These are phyloP conservation scores for Coccomyxa subellipsoidea DNA, from an alignment of 163 green algal species.

Conservation along the genomic window DNA sequence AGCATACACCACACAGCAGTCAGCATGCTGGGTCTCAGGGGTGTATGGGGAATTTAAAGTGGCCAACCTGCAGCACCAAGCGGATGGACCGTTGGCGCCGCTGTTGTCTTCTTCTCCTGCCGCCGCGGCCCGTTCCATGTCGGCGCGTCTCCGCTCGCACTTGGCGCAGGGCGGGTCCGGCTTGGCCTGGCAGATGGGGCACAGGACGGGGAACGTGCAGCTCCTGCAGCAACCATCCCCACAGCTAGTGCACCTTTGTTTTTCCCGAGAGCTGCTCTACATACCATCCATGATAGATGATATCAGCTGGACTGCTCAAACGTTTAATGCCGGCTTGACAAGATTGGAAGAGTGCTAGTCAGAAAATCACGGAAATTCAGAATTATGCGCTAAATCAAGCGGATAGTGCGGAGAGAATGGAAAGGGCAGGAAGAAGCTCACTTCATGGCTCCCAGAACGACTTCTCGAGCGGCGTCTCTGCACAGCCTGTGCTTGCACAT, in stretches of 20 bases:
- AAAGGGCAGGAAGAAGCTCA: too few species aligned
- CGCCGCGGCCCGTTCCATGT: not conserved
- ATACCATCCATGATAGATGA: not conserved
- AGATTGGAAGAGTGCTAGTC: not conserved
- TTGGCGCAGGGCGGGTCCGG: constrained; percentile 4
- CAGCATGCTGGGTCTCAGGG: not conserved
- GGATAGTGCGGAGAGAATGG: not conserved
- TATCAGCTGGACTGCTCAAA: not conserved
- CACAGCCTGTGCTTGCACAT: constrained; percentile 9
- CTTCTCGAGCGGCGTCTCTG: constrained; percentile 7
- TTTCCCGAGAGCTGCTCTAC: not conserved
- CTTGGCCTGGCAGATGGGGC: constrained; percentile 11
- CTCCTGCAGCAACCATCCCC: not conserved
- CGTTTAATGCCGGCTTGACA: not conserved
- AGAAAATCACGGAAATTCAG: too few species aligned
- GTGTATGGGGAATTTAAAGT: too few species aligned
- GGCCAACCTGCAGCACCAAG: not conserved
- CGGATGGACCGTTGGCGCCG: not conserved
- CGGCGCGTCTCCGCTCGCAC: not conserved
- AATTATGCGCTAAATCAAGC: too few species aligned
- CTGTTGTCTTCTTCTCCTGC: not conserved
- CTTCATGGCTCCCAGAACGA: constrained; percentile 10
- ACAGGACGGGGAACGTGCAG: constrained; percentile 12
- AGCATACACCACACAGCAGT: too few species aligned
- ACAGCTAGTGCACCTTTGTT: not conserved